phyloP scores from a whole-genome alignment of 2,329 filamentous ascomycete genomes.

The Hymenoscyphus albidus region DNA sequence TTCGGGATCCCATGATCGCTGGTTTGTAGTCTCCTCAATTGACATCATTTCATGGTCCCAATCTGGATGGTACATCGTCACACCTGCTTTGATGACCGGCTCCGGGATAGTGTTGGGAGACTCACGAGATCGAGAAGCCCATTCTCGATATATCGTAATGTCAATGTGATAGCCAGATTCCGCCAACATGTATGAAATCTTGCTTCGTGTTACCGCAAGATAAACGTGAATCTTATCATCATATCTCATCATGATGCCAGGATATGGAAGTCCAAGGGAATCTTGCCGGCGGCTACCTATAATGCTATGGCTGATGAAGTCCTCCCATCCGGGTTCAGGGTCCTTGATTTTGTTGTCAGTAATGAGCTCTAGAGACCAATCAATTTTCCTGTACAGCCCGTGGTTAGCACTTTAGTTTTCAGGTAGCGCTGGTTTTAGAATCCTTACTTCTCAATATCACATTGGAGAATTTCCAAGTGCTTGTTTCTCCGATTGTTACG shows the following conservation, averaged over 20 bases:
- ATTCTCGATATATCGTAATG: slow-evolving; percentile 31
- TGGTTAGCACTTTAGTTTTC: slow-evolving; percentile 4
- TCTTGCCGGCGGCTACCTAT: slow-evolving; percentile 22
- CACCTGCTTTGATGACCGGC: slow-evolving; percentile 24
- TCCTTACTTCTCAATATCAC: slow-evolving; percentile 30
- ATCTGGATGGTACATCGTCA: slow-evolving; percentile 30
- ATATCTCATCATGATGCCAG: slow-evolving; percentile 18
- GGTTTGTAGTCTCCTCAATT: slow-evolving; percentile 21
- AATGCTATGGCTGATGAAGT: slow-evolving; percentile 24
- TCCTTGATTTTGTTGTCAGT: slow-evolving; percentile 27
- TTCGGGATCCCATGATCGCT: slow-evolving; percentile 25
- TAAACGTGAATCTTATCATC: slow-evolving; percentile 20
- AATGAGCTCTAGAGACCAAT: slow-evolving; percentile 33
- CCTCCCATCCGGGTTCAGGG: slow-evolving; percentile 17
- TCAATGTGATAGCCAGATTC: slow-evolving; percentile 30
- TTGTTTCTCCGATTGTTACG: slow-evolving; percentile 27
- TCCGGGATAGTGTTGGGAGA: slow-evolving; percentile 20
- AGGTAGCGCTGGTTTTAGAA: not conserved
- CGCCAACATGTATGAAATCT: slow-evolving; percentile 25
- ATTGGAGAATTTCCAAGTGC: slow-evolving; percentile 26
- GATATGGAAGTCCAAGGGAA: slow-evolving; percentile 26
- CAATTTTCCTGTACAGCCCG: slow-evolving; percentile 22
- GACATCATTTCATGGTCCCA: slow-evolving; percentile 32
- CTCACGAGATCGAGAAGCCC: slow-evolving; percentile 14
- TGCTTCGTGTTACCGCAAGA: slow-evolving; percentile 25